Conservation (phyloP, 495 filamentous ascomycete genomes). For the Lasiosphaeris hirsuta region DNA sequence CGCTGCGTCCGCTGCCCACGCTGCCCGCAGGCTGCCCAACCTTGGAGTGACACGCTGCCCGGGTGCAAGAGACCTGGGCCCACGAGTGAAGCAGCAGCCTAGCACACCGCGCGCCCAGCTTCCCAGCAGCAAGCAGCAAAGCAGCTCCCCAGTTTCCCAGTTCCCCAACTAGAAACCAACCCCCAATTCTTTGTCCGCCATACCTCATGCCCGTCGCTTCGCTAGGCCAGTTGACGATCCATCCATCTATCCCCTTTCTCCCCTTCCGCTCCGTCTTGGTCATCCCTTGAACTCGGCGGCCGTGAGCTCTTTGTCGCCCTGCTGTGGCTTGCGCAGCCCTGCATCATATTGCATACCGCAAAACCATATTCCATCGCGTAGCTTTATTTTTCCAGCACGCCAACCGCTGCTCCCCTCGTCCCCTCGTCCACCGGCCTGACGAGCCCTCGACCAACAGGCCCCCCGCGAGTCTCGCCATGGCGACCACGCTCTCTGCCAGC, state of each 20-base stretch:
- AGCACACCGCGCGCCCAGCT: not conserved
- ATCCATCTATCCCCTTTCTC: not conserved
- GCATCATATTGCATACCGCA: no score
- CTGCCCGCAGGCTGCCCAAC: conserved; percentile 23
- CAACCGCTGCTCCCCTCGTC: not conserved
- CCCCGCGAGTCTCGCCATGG: conserved; percentile 20
- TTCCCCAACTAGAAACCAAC: conserved; percentile 17
- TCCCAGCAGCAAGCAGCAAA: not conserved
- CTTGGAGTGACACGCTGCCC: conserved; percentile 25
- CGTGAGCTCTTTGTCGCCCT: no score
- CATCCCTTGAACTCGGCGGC: no score
- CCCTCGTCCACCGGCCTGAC: not conserved
- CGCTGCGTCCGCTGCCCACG: conserved; percentile 1
- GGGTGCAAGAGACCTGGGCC: conserved; percentile 1
- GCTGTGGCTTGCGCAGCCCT: no score
- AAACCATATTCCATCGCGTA: no score
- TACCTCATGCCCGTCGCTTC: not conserved
- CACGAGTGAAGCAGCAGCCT: no score
- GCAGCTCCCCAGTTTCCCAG: conserved; percentile 2
- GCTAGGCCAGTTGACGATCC: not conserved
- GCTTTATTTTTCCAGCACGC: not conserved
- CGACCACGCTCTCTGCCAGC: conserved; percentile 27
- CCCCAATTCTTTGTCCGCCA: conserved; percentile 25
- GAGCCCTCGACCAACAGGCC: not conserved
- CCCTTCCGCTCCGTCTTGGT: not conserved